Conservation (phyloP, 1,139 yeast genomes). For the Yarrowia galli region DNA sequence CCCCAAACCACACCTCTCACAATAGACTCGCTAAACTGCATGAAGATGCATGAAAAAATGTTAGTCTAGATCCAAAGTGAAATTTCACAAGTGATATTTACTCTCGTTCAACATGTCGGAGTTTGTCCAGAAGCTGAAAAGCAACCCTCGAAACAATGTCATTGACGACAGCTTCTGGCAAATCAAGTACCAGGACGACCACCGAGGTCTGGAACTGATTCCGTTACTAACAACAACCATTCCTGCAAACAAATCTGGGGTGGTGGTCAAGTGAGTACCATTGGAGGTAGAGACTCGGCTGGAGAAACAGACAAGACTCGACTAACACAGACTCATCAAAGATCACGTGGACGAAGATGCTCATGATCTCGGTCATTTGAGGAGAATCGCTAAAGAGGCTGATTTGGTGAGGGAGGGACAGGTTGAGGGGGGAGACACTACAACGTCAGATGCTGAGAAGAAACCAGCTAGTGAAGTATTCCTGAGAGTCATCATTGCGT, state of each 20-base stretch:
- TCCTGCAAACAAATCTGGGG: conserved; percentile 55
- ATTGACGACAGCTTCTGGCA: conserved; percentile 45
- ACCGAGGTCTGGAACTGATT: conserved; percentile 52
- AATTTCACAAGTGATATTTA: too few relatives aligned
- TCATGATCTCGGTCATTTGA: conserved; percentile 49
- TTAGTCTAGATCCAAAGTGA: conserved; percentile 3
- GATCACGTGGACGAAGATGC: conserved; percentile 48
- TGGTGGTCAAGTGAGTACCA: conserved; percentile 45
- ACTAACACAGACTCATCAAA: conserved; percentile 43
- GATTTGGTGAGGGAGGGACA: conserved; percentile 40
- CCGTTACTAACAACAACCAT: conserved; percentile 65
- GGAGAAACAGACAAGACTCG: not conserved
- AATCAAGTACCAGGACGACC: conserved; percentile 46
- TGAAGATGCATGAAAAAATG: conserved; percentile 20
- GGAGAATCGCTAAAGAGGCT: conserved; percentile 51
- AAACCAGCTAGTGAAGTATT: conserved; percentile 22
- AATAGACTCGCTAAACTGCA: conserved; percentile 32
- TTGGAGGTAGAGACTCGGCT: too few relatives aligned
- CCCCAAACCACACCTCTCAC: too few relatives aligned
- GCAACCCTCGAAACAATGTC: conserved; percentile 41
- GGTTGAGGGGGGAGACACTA: not conserved
- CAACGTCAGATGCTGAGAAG: not conserved
- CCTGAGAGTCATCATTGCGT: conserved; percentile 44
- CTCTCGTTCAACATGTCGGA: conserved; percentile 9
- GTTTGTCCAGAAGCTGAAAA: conserved; percentile 26